Conservation (phyloP, 1,139 yeast species). For the Meyerozyma sp. region DNA sequence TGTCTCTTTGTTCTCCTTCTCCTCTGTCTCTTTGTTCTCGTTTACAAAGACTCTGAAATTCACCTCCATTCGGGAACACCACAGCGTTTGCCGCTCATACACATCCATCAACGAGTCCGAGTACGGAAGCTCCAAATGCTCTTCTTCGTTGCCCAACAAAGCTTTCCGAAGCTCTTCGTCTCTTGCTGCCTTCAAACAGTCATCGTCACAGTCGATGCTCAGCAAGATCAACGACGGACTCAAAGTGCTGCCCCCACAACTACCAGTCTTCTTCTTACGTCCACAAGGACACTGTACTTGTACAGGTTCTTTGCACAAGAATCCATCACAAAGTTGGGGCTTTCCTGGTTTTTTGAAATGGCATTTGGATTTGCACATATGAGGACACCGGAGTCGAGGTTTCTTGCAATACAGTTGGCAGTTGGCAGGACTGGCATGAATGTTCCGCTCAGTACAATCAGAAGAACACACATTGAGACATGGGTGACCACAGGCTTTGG, state of each 20-base stretch:
- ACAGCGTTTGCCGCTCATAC: slow-evolving; percentile 46
- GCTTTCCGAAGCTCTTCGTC: slow-evolving; percentile 63
- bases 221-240: slow-evolving; percentile 25
- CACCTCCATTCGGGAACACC: slow-evolving; percentile 65
- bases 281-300: slow-evolving; percentile 63
- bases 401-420: slow-evolving; percentile 59
- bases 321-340: slow-evolving; percentile 31
- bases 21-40: slow-evolving; percentile 18
- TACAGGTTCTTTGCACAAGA: slow-evolving; percentile 45
- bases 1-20: slow-evolving; percentile 7
- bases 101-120: slow-evolving; percentile 37
- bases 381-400: slow-evolving; percentile 52
- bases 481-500: slow-evolving; percentile 62
- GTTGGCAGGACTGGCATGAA: slow-evolving; percentile 27
- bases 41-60: slow-evolving; percentile 24
- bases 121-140: slow-evolving; percentile 25
- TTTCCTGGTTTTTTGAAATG: slow-evolving; percentile 48
- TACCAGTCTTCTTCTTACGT: slow-evolving; percentile 34
- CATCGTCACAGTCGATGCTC: slow-evolving; percentile 57
- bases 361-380: slow-evolving; percentile 57
- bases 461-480: slow-evolving; percentile 58
- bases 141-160: slow-evolving; percentile 18
- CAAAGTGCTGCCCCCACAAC: slow-evolving; percentile 49
- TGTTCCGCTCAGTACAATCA: slow-evolving; percentile 27
- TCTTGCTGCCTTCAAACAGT: slow-evolving; percentile 59